phyloP scores from a whole-genome alignment of 106 monocot species.

The Platanthera guangdongensis region DNA sequence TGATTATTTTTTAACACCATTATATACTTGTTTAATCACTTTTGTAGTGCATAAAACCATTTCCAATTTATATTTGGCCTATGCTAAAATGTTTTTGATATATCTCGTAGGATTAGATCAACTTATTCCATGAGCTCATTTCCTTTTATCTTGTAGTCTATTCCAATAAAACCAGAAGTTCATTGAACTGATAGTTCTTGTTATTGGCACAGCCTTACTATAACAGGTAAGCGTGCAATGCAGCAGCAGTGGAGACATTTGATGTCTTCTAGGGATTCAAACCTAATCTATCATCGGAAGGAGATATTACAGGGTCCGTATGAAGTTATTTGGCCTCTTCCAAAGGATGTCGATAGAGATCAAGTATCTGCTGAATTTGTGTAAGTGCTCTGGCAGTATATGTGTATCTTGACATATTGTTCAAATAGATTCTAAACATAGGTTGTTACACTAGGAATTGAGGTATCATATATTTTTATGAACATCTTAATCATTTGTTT shows the following conservation, averaged over 20 bases:
- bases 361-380: conserved; percentile 39
- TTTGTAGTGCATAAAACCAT: not conserved
- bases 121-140: not conserved
- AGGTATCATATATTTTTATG: too few relatives aligned
- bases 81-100: not conserved
- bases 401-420: not conserved
- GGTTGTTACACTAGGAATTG: too few relatives aligned
- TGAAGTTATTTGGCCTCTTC: conserved; percentile 45
- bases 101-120: not conserved
- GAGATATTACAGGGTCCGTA: conserved; percentile 59
- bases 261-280: conserved; percentile 4
- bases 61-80: not conserved
- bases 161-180: not conserved
- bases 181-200: not conserved
- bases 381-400: conserved; percentile 18
- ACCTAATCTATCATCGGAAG: conserved; percentile 19
- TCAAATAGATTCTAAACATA: too few relatives aligned
- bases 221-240: conserved; percentile 30
- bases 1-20: not conserved
- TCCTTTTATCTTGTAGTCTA: not conserved
- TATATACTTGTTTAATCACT: not conserved
- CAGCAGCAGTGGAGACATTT: conserved; percentile 3
- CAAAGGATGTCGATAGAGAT: conserved; percentile 45
- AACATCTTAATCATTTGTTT: too few relatives aligned
- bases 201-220: conserved; percentile 27